These are phyloP conservation scores for Wickerhamiella occidentalis DNA, from an alignment of 805 yeast species.

Conservation along the genomic window DNA sequence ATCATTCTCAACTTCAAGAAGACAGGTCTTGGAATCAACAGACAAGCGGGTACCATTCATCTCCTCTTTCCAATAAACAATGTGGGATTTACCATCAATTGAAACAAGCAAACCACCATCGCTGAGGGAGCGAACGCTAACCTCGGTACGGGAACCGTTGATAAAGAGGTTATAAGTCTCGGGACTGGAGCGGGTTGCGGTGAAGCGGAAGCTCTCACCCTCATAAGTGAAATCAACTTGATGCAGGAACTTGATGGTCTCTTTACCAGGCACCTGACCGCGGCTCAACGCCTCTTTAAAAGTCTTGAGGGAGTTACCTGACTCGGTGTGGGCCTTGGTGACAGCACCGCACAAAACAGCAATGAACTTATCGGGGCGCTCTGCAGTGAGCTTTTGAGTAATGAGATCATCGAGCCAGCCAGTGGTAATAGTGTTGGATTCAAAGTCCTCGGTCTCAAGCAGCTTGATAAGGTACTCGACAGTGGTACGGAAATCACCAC, in stretches of 20 bases:
- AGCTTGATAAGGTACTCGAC: slow-evolving; percentile 93
- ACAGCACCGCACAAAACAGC: slow-evolving; percentile 98
- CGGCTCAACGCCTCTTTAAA: slow-evolving; percentile 72
- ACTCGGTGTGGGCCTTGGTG: slow-evolving; percentile 78
- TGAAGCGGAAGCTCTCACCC: slow-evolving; percentile 83
- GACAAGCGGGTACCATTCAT: slow-evolving; percentile 89
- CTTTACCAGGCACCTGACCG: slow-evolving; percentile 89
- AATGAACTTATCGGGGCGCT: slow-evolving; percentile 81
- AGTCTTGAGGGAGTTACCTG: slow-evolving; percentile 55
- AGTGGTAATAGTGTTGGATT: slow-evolving; percentile 91
- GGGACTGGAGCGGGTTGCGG: slow-evolving; percentile 83
- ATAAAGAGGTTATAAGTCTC: slow-evolving; percentile 81
- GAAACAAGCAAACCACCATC: slow-evolving; percentile 91
- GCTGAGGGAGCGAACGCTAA: slow-evolving; percentile 75
- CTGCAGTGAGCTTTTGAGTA: slow-evolving; percentile 86
- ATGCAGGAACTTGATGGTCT: slow-evolving; percentile 69
- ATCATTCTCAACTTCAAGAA: slow-evolving; percentile 89
- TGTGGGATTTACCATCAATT: slow-evolving; percentile 84
- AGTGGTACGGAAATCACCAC: slow-evolving; percentile 98
- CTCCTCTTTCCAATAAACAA: slow-evolving; percentile 97
- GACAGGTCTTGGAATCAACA: slow-evolving; percentile 89
- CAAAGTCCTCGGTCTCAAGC: slow-evolving; percentile 92
- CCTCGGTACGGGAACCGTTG: slow-evolving; percentile 83
- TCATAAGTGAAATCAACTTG: slow-evolving; percentile 94
- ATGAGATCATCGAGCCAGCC: slow-evolving; percentile 98